phyloP scores from a whole-genome alignment of 164 flowering plant species.

The Liriodendron chinense region DNA sequence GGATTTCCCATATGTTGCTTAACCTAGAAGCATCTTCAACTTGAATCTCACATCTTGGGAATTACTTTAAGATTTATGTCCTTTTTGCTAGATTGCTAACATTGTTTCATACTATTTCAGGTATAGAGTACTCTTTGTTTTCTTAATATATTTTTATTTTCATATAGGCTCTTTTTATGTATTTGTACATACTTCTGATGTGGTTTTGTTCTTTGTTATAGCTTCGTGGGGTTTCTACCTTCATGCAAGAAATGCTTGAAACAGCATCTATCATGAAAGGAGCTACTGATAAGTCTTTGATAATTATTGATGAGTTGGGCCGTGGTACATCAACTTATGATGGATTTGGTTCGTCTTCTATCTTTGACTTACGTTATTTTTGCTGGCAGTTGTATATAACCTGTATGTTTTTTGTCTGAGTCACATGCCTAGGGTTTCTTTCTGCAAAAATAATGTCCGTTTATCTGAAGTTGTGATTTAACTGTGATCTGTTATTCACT shows the following conservation, averaged over 20 bases:
- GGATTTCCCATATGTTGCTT: not conserved
- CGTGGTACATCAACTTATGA: slow-evolving; percentile 99
- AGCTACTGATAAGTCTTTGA: slow-evolving; percentile 85
- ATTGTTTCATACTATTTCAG: not conserved
- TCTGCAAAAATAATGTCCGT: not conserved
- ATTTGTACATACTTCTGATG: slow-evolving; percentile 2
- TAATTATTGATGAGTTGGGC: slow-evolving; percentile 96
- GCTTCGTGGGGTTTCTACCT: slow-evolving; percentile 96
- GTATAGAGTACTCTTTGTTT: not conserved
- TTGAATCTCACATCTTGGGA: not conserved
- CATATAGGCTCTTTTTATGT: not conserved
- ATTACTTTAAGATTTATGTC: not conserved
- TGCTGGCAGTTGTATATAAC: too few relatives aligned
- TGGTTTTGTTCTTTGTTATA: slow-evolving; percentile 23
- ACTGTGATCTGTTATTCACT: not conserved
- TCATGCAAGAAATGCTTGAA: slow-evolving; percentile 99
- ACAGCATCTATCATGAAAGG: slow-evolving; percentile 97
- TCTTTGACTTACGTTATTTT: not conserved
- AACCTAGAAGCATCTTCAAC: not conserved
- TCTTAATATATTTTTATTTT: not conserved
- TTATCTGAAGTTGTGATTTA: not conserved
- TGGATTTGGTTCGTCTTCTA: slow-evolving; percentile 81
- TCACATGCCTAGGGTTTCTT: not conserved
- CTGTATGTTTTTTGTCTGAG: not conserved
- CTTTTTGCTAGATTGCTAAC: not conserved